Conservation (phyloP, 2,329 filamentous ascomycete genomes). For the Arthrocladium fulminans region DNA sequence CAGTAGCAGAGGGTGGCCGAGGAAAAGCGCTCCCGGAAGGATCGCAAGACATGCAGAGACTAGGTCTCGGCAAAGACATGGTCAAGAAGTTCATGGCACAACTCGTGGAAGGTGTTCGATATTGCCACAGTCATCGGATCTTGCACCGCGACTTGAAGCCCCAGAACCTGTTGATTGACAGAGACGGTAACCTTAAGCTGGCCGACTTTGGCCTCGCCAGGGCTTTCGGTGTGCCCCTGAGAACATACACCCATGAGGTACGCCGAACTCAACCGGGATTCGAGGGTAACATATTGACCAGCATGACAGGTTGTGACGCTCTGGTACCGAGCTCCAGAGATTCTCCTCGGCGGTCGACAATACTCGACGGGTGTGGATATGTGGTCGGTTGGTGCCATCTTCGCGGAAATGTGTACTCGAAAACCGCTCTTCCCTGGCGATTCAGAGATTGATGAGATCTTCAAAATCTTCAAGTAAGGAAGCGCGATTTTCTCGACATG, state of each 20-base stretch:
- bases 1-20: slow-evolving; percentile 72
- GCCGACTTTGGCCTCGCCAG: slow-evolving; percentile 84
- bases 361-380: slow-evolving; percentile 93
- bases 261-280: slow-evolving; percentile 9
- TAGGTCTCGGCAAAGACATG: slow-evolving; percentile 70
- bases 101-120: slow-evolving; percentile 71
- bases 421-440: slow-evolving; percentile 90
- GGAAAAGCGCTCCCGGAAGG: slow-evolving; percentile 79
- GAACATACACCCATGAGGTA: slow-evolving; percentile 86
- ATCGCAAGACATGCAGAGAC: slow-evolving; percentile 53
- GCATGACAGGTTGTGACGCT: slow-evolving; percentile 65
- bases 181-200: slow-evolving; percentile 79
- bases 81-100: slow-evolving; percentile 92
- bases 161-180: slow-evolving; percentile 79
- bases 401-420: slow-evolving; percentile 91
- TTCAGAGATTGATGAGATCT: slow-evolving; percentile 88
- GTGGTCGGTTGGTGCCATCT: slow-evolving; percentile 92
- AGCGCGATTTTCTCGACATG: not conserved
- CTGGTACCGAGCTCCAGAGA: slow-evolving; percentile 87
- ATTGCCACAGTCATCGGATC: slow-evolving; percentile 82
- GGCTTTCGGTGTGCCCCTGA: slow-evolving; percentile 81
- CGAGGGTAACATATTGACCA: not conserved
- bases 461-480: slow-evolving; percentile 79
- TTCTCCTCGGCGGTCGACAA: slow-evolving; percentile 79
- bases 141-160: slow-evolving; percentile 85